Base-by-base conservation (phyloP, 1,284 basidiomycete species). In the Pyrrhoderma noxium region DNA sequence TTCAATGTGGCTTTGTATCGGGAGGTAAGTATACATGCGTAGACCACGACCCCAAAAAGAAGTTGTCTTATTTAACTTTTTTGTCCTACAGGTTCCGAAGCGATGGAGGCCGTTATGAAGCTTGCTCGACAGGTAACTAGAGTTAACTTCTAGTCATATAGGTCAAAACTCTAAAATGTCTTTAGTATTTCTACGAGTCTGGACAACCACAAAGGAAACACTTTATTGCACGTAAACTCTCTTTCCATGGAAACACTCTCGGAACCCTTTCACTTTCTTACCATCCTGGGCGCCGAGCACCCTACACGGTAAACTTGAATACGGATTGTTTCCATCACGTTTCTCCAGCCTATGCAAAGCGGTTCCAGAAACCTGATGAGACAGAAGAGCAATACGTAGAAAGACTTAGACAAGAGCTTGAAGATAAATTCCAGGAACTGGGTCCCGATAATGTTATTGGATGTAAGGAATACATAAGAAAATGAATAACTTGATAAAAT, bases 201-300 rank as follows among this genome's bases (percentile, higher is more conserved):
- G 77, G 78, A 1, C 81, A 93, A 64, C 71, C 76, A 0, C 67
- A 83, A 58, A 76, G 90, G 45, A 77, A 61, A 47, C 84, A 91
- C 59, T 90, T 86, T 62, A 91, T 93, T 59, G 85, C 77, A n/a
- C 76, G 90, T 14, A 65, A 83, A 46, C 68, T 89, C 19, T 89
- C 85, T 2, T 93, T 81, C 67, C 91, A 93, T 62, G 91, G 91
- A 1, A 93, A 92, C 64, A 89, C 87, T 2, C 60, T 92, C 23
- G 75, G 74, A 34, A 85, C 85, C 0, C 67, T 91, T 14, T 75
- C 82, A 11, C 70, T 89, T 11, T 77, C 79, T 0, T 70, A 79
- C 58, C 80, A 89, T 58, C 81, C 82, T 3, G 61, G 67, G 31
- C 79, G 89, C 25, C 77, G 84, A 31, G 75, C 71, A 8, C 82